phyloP scores from a whole-genome alignment of 2,329 filamentous ascomycete species.

The Exophiala lecanii-corni region DNA sequence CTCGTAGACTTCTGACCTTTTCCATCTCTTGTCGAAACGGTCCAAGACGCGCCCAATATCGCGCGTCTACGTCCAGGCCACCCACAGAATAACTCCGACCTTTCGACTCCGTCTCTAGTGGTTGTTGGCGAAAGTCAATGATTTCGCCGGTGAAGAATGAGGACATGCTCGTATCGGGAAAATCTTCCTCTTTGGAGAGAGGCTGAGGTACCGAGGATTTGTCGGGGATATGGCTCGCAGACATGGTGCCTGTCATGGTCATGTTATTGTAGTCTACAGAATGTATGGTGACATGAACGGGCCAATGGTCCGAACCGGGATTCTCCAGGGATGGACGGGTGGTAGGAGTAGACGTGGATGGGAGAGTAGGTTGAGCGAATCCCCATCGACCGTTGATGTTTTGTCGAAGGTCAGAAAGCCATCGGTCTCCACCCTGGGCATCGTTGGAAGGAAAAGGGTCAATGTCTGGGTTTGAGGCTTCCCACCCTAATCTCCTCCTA shows the following conservation, averaged over 20 bases:
- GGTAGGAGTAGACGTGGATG: constrained; percentile 18
- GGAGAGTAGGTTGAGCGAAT: constrained; percentile 17
- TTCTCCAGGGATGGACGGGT: constrained; percentile 27
- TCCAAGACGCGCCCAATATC: constrained; percentile 46
- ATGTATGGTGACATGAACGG: constrained; percentile 63
- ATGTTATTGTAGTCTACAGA: constrained; percentile 56
- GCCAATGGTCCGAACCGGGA: constrained; percentile 53
- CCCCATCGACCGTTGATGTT: constrained; percentile 29
- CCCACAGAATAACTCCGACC: constrained; percentile 32
- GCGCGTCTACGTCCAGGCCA: constrained; percentile 42
- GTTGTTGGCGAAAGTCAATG: constrained; percentile 55
- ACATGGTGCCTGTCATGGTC: constrained; percentile 64
- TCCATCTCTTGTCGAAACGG: constrained; percentile 44
- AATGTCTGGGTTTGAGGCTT: background rate
- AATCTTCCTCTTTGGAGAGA: constrained; percentile 14
- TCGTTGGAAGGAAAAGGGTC: constrained; percentile 1
- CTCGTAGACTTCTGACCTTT: constrained; percentile 25
- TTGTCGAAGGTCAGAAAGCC: constrained; percentile 15
- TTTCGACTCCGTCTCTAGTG: constrained; percentile 45
- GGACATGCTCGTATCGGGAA: constrained; percentile 48
- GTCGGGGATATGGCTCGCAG: constrained; percentile 62
- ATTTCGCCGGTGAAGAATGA: constrained; percentile 67
- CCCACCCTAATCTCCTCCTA: constrained; percentile 6
- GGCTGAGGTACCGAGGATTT: constrained; percentile 11
- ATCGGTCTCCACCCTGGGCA: constrained; percentile 9